phyloP scores from a whole-genome alignment of 2,329 filamentous ascomycete species.

The Penicillium sp. region DNA sequence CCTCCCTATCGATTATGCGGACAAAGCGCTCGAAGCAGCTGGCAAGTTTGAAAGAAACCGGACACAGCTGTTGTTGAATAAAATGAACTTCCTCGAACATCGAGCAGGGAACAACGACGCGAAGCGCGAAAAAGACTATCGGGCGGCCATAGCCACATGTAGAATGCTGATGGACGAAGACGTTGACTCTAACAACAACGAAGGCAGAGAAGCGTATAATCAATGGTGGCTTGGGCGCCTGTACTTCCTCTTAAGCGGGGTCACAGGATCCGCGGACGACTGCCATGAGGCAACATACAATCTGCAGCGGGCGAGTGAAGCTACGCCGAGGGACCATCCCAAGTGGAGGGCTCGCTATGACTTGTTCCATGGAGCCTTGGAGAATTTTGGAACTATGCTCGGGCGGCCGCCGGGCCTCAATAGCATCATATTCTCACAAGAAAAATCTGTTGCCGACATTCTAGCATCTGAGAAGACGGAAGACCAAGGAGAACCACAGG shows the following conservation, averaged over 20 bases:
- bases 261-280: background rate
- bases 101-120: background rate
- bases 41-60: background rate
- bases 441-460: background rate
- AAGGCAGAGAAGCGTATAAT: background rate
- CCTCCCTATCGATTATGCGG: background rate
- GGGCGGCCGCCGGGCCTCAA: background rate
- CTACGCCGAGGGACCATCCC: background rate
- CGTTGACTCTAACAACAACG: background rate
- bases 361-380: background rate
- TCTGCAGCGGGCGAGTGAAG: constrained; percentile 3
- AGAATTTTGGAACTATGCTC: background rate
- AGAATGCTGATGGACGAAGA: background rate
- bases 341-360: background rate
- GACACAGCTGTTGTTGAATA: background rate
- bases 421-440: background rate
- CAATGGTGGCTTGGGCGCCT: background rate
- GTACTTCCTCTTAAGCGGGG: background rate
- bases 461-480: background rate
- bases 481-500: constrained; percentile 6
- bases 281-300: constrained; percentile 4
- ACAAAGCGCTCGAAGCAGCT: background rate
- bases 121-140: background rate
- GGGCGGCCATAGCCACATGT: background rate
- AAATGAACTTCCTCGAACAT: background rate